Base-by-base conservation (phyloP, 805 yeast species). In the Zygosaccharomyces bisporus region DNA sequence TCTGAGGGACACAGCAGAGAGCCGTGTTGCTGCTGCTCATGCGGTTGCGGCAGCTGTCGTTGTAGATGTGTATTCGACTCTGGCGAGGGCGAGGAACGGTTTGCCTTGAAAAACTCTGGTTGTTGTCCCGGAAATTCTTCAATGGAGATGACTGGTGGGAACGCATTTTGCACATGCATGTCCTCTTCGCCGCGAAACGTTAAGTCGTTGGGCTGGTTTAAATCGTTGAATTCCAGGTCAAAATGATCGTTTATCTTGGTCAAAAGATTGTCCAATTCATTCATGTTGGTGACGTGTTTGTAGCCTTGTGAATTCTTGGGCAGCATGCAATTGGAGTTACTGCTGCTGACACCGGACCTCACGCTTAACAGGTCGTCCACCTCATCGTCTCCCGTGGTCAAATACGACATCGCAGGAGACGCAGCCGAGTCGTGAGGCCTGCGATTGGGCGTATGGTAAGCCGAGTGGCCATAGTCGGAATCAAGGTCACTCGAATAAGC, bases 301-400 rank as follows among this genome's bases (percentile, higher is more conserved):
- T 49, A 55, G 17, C 64, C 66, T 24, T 51, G 44, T 4, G 58
- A 46, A 38, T 59, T 52, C n/a, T 54, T 41, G 16, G 64, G 60
- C 13, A 58, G 41, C 21, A 58, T 37, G 31, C 45, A 25, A 34
- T 54, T 55, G 7, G 56, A 53, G 10, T 53, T 52, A 17, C 45
- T 50, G 25, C 54, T 55, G 20, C 51, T 54, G 21, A 39, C n/a
- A 6, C 46, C 54, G 2, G 66, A 60, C 29, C 57, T 53, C 6
- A 63, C 57, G 49, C 65, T 60, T 37, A 57, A 31, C 8, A 57
- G 34, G 39, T 63, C 67, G 38, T 60, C 66, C 30, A 55, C 43
- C 34, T 61, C 63, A 4, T 51, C 57, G 30, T 59, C 63, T 8
- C 54, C 52, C 9, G 56, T 50, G 16, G 59, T 51, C 25, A 58